Percentiles rank a stretch among this genome's conserved stretches.
These are phyloP conservation scores for Tetrastigma voinierianum DNA, from an alignment of 164 flowering plant genomes.

Conservation along the genomic window DNA sequence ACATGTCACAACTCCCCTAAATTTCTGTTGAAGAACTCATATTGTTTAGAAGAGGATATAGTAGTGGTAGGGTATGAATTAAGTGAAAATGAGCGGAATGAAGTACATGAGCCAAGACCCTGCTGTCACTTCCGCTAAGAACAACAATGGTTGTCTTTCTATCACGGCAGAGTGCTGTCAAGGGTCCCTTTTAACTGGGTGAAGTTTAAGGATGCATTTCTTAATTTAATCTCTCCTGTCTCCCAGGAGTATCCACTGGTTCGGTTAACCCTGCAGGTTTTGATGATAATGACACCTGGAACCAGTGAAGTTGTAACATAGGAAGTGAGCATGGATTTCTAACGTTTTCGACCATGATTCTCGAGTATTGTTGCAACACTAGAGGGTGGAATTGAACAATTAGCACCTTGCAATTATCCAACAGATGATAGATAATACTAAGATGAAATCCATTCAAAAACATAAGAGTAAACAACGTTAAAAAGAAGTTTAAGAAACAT, in stretches of 20 bases:
- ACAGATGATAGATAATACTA: neutral
- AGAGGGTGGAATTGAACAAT: neutral
- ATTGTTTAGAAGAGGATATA: conserved; percentile 7
- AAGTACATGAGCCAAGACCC: conserved; percentile 53
- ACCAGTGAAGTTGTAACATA: neutral
- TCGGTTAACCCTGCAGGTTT: conserved; percentile 69
- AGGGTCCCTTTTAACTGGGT: conserved; percentile 61
- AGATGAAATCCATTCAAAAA: too few relatives aligned
- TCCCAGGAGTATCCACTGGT: conserved; percentile 64
- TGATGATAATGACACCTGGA: too few relatives aligned
- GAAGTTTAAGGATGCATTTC: conserved; percentile 83
- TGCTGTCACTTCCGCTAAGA: conserved; percentile 77
- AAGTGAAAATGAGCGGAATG: neutral
- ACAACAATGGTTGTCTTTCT: conserved; percentile 69
- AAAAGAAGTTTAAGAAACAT: too few relatives aligned
- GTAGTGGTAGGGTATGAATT: conserved; percentile 8
- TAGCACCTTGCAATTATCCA: neutral
- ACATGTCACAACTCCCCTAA: conserved; percentile 75
- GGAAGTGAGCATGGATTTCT: too few relatives aligned
- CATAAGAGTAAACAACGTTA: too few relatives aligned
- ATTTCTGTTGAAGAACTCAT: conserved; percentile 56
- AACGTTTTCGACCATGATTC: neutral
- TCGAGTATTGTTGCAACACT: neutral
- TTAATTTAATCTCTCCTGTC: conserved; percentile 71
- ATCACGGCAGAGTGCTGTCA: conserved; percentile 56